phyloP scores from a whole-genome alignment of 2,329 filamentous ascomycete species.

The Cryphonectria radicalis region DNA sequence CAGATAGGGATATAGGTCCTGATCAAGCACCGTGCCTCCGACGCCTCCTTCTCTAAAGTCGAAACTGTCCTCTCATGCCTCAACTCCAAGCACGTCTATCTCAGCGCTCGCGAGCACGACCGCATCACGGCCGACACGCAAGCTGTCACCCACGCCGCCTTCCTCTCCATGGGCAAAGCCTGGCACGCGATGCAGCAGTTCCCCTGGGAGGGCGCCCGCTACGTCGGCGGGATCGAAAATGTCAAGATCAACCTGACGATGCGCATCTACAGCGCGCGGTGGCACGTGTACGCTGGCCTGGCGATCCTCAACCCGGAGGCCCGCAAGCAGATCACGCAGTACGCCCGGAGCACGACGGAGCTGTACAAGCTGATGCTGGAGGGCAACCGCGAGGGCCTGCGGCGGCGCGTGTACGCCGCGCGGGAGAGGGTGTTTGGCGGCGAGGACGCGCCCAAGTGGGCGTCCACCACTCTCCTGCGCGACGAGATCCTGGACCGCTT shows the following conservation, averaged over 20 bases:
- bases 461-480: slow-evolving; percentile 71
- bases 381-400: slow-evolving; percentile 76
- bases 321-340: slow-evolving; percentile 90
- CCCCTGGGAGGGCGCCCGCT: slow-evolving; percentile 95
- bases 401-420: slow-evolving; percentile 66
- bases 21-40: slow-evolving; percentile 88
- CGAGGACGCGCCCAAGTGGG: slow-evolving; percentile 67
- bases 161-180: slow-evolving; percentile 95
- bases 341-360: slow-evolving; percentile 88
- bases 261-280: slow-evolving; percentile 97
- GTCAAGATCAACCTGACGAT: slow-evolving; percentile 98
- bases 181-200: slow-evolving; percentile 97
- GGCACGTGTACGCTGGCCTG: slow-evolving; percentile 98
- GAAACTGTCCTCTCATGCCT: slow-evolving; percentile 83
- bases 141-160: slow-evolving; percentile 95
- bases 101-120: slow-evolving; percentile 87
- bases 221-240: slow-evolving; percentile 96
- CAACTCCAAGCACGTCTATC: slow-evolving; percentile 81
- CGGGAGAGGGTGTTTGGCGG: slow-evolving; percentile 74
- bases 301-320: slow-evolving; percentile 96
- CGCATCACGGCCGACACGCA: slow-evolving; percentile 98
- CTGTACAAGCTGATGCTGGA: slow-evolving; percentile 97
- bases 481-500: slow-evolving; percentile 89
- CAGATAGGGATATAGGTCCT: slow-evolving; percentile 58
- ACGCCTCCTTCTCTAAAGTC: slow-evolving; percentile 76